Base-by-base conservation (phyloP, 352 stramenopile genomes). In the Phytophthora capsici region DNA sequence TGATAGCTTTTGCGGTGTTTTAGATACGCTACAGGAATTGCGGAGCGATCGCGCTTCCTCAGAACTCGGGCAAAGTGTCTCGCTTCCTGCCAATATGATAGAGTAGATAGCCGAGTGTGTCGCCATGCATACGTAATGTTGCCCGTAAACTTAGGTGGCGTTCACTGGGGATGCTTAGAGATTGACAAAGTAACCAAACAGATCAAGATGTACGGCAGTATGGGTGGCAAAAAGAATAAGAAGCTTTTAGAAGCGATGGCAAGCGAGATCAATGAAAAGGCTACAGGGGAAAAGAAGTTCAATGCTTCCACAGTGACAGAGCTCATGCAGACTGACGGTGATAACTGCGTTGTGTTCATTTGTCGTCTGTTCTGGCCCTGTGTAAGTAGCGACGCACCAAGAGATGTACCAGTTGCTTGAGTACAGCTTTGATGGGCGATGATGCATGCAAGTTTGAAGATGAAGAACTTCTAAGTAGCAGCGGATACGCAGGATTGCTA, bases 151-250 rank as follows among this genome's bases (percentile, higher is more conserved):
- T 57, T 52, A 4, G 46, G 46, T 23, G 34, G 56, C 2, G 36
- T 50, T 7, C 56, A 64, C 14, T 57, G 56, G 56, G 38, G 19
- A 0, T 20, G 36, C 7, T 2, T 64, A 3, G 44, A 45, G 22
- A 9, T 64, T 17, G 56, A 57, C 14, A 34, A 26, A 25, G 14
- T 16, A 6, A 10, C 25, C 10, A 64, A 46, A 26, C 23, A 20
- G 4, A 23, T 57, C 10, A 49, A 57, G 13, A 16, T 57, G 22
- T 50, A 57, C 17, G 56, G 51, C 36, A 64, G 56, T 9, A 55
- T 49, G n/a, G 9, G 16, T 8, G 38, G 36, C 14, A 51, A 44
- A 16, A 50, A 9, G 16, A 52, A 57, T 30, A 3, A 2, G n/a
- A 50, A 57, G 22, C 6, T 8, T 2, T 20, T 64, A 16, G 16